Percentiles rank a stretch among this genome's conserved stretches.
These are phyloP conservation scores for Trichoderma aggressivum DNA, from an alignment of 2,329 filamentous ascomycete genomes.

Conservation along the genomic window DNA sequence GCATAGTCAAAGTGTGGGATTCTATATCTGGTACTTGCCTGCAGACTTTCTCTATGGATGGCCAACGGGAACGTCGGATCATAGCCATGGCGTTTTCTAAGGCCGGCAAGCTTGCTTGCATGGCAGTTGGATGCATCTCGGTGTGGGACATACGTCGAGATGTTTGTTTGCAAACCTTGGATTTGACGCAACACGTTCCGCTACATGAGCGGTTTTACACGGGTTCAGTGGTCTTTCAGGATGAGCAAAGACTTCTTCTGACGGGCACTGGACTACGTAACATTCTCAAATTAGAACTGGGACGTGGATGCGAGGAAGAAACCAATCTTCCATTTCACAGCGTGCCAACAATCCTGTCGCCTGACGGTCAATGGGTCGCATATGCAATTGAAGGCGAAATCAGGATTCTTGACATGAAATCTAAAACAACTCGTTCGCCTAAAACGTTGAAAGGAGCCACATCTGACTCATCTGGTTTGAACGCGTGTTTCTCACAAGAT, in stretches of 20 bases:
- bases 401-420: neutral
- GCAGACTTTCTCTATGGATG: neutral
- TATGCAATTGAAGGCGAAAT: neutral
- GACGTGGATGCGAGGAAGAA: neutral
- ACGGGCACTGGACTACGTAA: too few species aligned
- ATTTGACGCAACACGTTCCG: too few species aligned
- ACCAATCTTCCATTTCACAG: too few species aligned
- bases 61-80: accelerated
- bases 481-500: neutral
- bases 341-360: too few species aligned
- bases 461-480: accelerated
- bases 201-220: too few species aligned
- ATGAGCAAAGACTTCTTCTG: neutral
- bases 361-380: neutral
- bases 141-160: neutral
- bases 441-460: too few species aligned
- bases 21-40: neutral
- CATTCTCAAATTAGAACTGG: neutral
- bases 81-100: neutral
- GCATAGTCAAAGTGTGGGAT: neutral
- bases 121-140: accelerated
- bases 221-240: neutral
- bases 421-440: neutral
- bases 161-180: neutral
- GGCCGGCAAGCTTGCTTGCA: neutral